Base-by-base conservation (phyloP, 768 basidiomycete species). In the Russula sp. region DNA sequence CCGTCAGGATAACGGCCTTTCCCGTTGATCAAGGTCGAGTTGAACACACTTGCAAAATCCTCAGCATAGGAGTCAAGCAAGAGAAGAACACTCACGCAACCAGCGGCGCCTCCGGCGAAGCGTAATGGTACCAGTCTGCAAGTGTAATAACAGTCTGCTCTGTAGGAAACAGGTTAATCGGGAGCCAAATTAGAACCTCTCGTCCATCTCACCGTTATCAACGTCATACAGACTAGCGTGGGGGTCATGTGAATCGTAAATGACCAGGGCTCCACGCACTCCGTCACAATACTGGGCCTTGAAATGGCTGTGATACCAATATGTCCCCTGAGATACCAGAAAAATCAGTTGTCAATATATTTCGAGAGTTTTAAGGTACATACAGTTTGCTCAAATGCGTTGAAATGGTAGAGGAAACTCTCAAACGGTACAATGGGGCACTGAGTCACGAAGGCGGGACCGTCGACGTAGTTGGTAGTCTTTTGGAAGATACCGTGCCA, bases 21-120 rank as follows among this genome's bases (percentile, higher is more conserved):
- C 0, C 82, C 82, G 51, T 84, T 85, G 52, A 85, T 82, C 9
- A 85, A 69, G 0, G 78, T 80, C 13, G 82, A 73, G 57, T 82
- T 68, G 0, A 75, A 45, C 7, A 11, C 18, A 6, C 54, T 56
- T 47, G 8, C 53, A 47, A 32, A 40, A 3, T 6, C 68, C 59
- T 16, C 35, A 18, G 22, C 39, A 4, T 40, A 13, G 8, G 39
- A 4, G 13, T 6, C 11, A 69, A 11, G 57, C 69, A 27, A 45
- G 37, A 6, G 18, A 34, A 22, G 4, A 10, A 6, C 14, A 22
- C 54, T 8, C n/a, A 65, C 34, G 22, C 39, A 42, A 4, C 4
- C 31, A 7, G 5, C 5, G 61, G 47, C 1, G 20, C 37, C 6
- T 1, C 0, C 0, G 13, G 3, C 22, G 61, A 62, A 40, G 31